Percentiles rank a stretch among this genome's conserved stretches.
phyloP scores from a whole-genome alignment of 2,329 filamentous ascomycete species.

The Aspergillus pseudotamarii region DNA sequence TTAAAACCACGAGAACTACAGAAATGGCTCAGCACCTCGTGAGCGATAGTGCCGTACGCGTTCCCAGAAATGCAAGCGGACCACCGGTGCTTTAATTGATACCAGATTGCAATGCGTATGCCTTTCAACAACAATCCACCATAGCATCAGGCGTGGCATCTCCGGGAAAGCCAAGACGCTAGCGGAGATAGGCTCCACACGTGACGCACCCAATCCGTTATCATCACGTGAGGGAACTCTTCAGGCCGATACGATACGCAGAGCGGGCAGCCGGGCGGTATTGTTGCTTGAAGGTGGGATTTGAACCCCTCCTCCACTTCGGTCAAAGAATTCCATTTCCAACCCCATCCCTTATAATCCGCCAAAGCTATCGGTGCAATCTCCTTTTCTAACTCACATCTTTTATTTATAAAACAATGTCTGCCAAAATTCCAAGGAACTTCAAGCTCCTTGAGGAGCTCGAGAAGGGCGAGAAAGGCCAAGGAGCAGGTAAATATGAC shows the following conservation, averaged over 20 bases:
- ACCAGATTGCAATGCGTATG: neutral
- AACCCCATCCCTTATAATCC: slow-evolving; percentile 6
- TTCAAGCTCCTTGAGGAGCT: slow-evolving; percentile 96
- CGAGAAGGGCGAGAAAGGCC: slow-evolving; percentile 97
- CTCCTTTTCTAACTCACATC: neutral
- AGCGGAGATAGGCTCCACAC: slow-evolving; percentile 18
- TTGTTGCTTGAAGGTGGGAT: slow-evolving; percentile 17
- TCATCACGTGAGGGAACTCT: slow-evolving; percentile 19
- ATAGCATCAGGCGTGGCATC: slow-evolving; percentile 23
- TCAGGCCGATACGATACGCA: slow-evolving; percentile 8
- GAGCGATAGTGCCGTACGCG: neutral
- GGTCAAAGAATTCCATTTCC: slow-evolving; percentile 17
- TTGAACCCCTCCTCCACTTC: slow-evolving; percentile 23
- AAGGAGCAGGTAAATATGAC: slow-evolving; percentile 69
- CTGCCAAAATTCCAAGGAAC: slow-evolving; percentile 86
- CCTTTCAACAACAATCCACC: neutral
- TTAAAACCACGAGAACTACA: neutral
- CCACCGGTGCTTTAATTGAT: neutral
- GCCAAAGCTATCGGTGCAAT: neutral
- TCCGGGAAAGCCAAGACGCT: slow-evolving; percentile 25
- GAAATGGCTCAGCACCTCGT: neutral
- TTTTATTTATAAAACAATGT: slow-evolving; percentile 45
- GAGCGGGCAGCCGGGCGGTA: neutral
- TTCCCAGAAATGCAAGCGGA: neutral
- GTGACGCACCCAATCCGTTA: slow-evolving; percentile 18